These are phyloP conservation scores for Austroboletus novae-zelandiae DNA, from an alignment of 1,284 basidiomycete species.

Conservation along the genomic window DNA sequence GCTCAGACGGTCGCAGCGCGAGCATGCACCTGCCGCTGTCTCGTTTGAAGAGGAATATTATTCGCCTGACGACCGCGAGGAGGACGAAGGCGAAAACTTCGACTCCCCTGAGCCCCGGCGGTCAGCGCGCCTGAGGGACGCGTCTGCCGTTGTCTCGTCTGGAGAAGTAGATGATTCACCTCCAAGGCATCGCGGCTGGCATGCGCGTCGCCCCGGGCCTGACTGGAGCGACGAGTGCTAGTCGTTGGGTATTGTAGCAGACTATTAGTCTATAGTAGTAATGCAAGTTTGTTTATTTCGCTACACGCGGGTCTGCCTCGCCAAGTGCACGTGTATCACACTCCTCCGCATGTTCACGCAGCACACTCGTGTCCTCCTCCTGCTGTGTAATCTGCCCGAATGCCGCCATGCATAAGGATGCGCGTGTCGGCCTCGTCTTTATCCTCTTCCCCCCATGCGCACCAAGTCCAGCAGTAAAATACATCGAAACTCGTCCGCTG, in stretches of 20 bases:
- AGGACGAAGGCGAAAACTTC: too few relatives aligned
- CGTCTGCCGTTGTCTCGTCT: too few relatives aligned
- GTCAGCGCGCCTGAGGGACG: too few relatives aligned
- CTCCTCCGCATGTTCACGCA: slow-evolving; percentile 20
- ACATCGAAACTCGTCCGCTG: slow-evolving; percentile 21
- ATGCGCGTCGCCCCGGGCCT: not conserved
- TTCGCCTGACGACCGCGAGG: too few relatives aligned
- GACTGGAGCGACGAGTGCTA: slow-evolving; percentile 1
- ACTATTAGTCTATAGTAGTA: not conserved
- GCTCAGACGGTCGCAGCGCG: not conserved
- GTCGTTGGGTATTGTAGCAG: not conserved
- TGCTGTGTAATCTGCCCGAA: slow-evolving; percentile 23
- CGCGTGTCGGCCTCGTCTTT: slow-evolving; percentile 20
- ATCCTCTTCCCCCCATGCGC: slow-evolving; percentile 22
- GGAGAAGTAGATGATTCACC: too few relatives aligned
- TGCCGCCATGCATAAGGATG: slow-evolving; percentile 27
- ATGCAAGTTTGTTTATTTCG: not conserved
- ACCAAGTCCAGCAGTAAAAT: slow-evolving; percentile 18
- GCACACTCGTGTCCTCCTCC: slow-evolving; percentile 32
- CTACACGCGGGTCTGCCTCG: slow-evolving; percentile 15
- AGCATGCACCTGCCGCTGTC: not conserved
- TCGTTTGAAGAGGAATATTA: slow-evolving; percentile 20
- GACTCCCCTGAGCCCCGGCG: too few relatives aligned
- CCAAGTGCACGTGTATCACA: slow-evolving; percentile 24
- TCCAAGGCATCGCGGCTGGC: not conserved